Conservation (phyloP, 2,329 filamentous ascomycete species). For the Colletotrichum phormii region DNA sequence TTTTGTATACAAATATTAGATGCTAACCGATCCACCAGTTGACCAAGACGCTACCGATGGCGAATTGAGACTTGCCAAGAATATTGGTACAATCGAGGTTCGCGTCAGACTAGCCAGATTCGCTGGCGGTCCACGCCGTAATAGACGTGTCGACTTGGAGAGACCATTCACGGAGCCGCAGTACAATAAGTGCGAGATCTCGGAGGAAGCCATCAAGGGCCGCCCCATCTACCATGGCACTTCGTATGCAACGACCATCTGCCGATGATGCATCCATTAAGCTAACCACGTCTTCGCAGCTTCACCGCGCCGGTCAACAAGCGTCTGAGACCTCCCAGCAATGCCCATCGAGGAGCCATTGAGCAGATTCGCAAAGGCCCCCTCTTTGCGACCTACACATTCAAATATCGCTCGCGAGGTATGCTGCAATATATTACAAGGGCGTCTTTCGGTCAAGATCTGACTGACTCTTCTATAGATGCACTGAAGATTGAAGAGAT, state of each 20-base stretch:
- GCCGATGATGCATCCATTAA: too few species aligned
- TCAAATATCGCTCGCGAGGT: conserved; percentile 48
- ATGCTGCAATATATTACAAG: neutral
- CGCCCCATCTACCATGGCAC: conserved; percentile 48
- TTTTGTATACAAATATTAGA: neutral
- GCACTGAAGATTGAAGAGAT: conserved; percentile 46
- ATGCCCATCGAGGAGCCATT: neutral
- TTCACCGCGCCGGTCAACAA: neutral
- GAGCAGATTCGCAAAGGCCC: conserved; percentile 26
- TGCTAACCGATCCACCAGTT: conserved; percentile 25
- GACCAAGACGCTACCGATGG: conserved; percentile 38
- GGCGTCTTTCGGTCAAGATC: neutral
- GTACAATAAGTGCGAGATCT: conserved; percentile 39
- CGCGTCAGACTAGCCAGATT: conserved; percentile 27
- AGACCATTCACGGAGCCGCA: conserved; percentile 12
- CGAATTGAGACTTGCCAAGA: conserved; percentile 33
- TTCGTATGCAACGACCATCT: conserved; percentile 38
- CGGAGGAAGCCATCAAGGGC: conserved; percentile 50
- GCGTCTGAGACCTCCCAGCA: neutral
- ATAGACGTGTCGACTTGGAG: neutral
- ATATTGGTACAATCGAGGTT: conserved; percentile 45
- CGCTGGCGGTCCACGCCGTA: neutral
- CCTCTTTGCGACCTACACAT: conserved; percentile 43
- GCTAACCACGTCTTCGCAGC: neutral
- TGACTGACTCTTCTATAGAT: conserved; percentile 36